These are phyloP conservation scores for Melanogaster broomeanus DNA, from an alignment of 768 basidiomycete species.

Conservation along the genomic window DNA sequence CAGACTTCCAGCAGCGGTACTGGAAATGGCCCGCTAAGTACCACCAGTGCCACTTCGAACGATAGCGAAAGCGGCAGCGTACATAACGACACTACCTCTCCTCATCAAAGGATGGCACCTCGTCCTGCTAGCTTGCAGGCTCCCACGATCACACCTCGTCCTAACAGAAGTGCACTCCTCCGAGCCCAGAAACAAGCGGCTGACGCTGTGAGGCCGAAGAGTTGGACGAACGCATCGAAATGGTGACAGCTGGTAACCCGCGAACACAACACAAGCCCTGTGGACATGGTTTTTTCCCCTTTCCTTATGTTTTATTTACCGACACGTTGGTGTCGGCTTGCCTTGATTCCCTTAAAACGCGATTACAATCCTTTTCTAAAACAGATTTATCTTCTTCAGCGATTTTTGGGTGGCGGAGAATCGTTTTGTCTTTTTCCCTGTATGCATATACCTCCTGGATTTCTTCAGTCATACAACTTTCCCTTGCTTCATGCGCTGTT, in stretches of 20 bases:
- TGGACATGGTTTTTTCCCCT: background rate
- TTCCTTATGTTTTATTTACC: conserved; percentile 22
- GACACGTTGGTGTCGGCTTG: conserved; percentile 4
- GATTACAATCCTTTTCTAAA: conserved; percentile 16
- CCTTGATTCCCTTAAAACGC: conserved; percentile 14
- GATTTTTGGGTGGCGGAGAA: conserved; percentile 17
- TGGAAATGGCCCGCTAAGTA: conserved; percentile 27
- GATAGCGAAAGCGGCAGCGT: conserved; percentile 20
- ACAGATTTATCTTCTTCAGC: conserved; percentile 11
- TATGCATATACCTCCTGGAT: conserved; percentile 12
- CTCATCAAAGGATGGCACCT: conserved; percentile 37
- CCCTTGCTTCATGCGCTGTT: conserved; percentile 1
- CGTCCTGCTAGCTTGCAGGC: conserved; percentile 59
- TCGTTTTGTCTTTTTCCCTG: conserved; percentile 5
- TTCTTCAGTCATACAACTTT: conserved; percentile 8
- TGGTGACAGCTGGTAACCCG: conserved; percentile 14
- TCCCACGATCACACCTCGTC: conserved; percentile 67
- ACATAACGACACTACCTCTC: conserved; percentile 12
- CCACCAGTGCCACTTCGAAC: conserved; percentile 26
- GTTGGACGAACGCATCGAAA: conserved; percentile 33
- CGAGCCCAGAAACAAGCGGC: conserved; percentile 64
- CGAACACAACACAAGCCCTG: background rate
- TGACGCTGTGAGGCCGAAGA: conserved; percentile 34
- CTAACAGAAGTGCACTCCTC: conserved; percentile 73
- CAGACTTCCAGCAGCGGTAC: conserved; percentile 27